These are phyloP conservation scores for Candida maesae DNA, from an alignment of 805 yeast species.

Conservation along the genomic window DNA sequence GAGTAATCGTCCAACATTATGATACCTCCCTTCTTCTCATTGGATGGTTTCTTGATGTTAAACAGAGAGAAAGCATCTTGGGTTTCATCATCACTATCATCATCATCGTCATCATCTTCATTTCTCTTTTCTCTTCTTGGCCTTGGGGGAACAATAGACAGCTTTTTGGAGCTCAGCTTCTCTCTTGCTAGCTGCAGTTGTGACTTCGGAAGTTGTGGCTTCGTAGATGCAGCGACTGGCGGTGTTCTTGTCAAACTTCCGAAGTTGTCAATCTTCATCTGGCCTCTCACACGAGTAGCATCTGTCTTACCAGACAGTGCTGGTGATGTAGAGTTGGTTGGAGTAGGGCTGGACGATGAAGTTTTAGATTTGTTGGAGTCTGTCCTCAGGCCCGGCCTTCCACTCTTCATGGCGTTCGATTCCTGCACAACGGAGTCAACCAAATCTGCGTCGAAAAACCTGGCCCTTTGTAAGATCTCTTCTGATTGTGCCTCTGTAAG, in stretches of 20 bases:
- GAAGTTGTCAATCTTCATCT: constrained; percentile 36
- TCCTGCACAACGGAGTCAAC: constrained; percentile 50
- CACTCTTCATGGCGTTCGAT: constrained; percentile 35
- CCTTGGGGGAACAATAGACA: constrained; percentile 41
- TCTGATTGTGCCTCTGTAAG: constrained; percentile 62
- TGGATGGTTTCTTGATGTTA: constrained; percentile 29
- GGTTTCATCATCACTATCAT: constrained; percentile 32
- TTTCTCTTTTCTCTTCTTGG: constrained; percentile 6
- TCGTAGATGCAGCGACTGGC: constrained; percentile 25
- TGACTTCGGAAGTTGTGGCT: constrained; percentile 29
- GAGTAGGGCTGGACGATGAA: constrained; percentile 1
- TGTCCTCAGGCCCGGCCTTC: constrained; percentile 15
- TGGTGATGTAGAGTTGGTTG: constrained; percentile 22
- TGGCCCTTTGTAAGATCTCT: constrained; percentile 59
- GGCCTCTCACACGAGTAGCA: constrained; percentile 24
- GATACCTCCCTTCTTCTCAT: constrained; percentile 29
- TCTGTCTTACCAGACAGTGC: not conserved
- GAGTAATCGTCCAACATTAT: constrained; percentile 29
- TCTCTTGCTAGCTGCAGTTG: constrained; percentile 37
- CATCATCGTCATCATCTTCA: constrained; percentile 17
- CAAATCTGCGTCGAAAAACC: constrained; percentile 46
- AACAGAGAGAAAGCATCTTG: constrained; percentile 27
- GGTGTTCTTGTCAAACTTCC: constrained; percentile 32
- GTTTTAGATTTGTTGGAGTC: not conserved
- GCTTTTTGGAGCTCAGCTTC: constrained; percentile 23